These are phyloP conservation scores for Alternaria novae-zelandiae DNA, from an alignment of 2,329 filamentous ascomycete species.

Conservation along the genomic window DNA sequence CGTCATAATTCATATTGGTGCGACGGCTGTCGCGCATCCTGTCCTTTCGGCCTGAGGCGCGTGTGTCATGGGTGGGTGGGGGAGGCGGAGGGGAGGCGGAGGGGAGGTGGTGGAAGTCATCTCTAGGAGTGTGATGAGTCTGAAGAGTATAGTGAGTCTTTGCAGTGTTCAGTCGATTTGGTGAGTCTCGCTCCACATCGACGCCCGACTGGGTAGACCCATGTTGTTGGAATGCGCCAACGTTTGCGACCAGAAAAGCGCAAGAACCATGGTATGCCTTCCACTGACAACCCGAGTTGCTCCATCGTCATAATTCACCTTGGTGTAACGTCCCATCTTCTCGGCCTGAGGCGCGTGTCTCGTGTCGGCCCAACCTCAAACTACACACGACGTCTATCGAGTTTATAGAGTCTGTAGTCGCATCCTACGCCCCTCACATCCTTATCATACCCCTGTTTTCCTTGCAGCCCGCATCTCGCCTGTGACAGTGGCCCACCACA, in stretches of 20 bases:
- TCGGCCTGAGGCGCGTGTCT: not conserved
- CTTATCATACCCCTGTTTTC: constrained; percentile 10
- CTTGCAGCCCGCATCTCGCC: constrained; percentile 19
- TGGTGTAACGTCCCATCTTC: constrained; percentile 6
- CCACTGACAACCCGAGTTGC: constrained; percentile 5
- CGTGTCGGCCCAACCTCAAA: not conserved
- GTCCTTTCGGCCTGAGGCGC: not conserved
- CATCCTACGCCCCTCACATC: constrained; percentile 4
- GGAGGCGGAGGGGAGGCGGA: too few species aligned
- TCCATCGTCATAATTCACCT: constrained; percentile 4
- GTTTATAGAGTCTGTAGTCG: not conserved
- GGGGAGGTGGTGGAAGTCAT: too few species aligned
- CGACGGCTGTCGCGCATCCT: constrained; percentile 8
- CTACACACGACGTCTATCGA: not conserved
- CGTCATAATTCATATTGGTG: constrained; percentile 9
- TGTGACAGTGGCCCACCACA: constrained; percentile 27
- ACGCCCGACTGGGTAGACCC: constrained; percentile 8
- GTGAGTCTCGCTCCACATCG: not conserved
- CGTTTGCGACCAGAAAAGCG: constrained; percentile 16
- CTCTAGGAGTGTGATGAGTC: too few species aligned
- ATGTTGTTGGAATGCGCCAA: constrained; percentile 12
- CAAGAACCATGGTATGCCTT: constrained; percentile 10
- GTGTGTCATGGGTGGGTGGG: not conserved
- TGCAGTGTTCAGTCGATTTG: too few species aligned
- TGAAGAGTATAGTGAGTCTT: too few species aligned